Evolutionary conservation across 371 early-diverging fungal species (phyloP).

Genomic region (Enteropsectra breve): DNA sequence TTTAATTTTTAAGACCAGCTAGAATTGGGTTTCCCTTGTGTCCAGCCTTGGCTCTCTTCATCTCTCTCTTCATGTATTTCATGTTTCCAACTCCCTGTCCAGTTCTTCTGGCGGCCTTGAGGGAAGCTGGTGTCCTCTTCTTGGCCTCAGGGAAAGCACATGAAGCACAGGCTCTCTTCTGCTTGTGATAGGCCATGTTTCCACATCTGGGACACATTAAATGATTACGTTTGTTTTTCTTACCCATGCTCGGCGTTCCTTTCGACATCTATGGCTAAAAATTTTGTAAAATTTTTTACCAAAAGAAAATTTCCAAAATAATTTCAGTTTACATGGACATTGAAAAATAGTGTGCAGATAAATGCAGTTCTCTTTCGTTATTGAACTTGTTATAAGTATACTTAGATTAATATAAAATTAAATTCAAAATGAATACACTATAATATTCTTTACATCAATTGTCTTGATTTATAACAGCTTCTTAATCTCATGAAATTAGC

Average conservation of each 20-base stretch:
- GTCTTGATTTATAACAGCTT: too few relatives aligned
- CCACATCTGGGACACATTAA: constrained; percentile 93
- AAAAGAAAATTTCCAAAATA: too few relatives aligned
- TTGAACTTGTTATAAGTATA: too few relatives aligned
- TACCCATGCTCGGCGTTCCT: constrained; percentile 98
- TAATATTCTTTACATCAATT: too few relatives aligned
- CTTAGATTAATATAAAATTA: too few relatives aligned
- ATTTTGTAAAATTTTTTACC: too few relatives aligned
- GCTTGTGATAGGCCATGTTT: constrained; percentile 90
- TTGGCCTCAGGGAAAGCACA: constrained; percentile 97
- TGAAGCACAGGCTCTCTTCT: constrained; percentile 93
- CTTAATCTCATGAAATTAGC: too few relatives aligned
- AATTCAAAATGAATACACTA: too few relatives aligned
- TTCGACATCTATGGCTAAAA: too few relatives aligned
- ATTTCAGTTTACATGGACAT: too few relatives aligned
- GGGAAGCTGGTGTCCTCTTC: constrained; percentile 77
- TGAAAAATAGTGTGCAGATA: too few relatives aligned
- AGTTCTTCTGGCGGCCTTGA: constrained; percentile 88
- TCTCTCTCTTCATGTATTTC: constrained; percentile 73
- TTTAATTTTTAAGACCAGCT: constrained; percentile 28
- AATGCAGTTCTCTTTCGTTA: too few relatives aligned
- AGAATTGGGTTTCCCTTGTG: constrained; percentile 34
- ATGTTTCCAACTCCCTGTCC: constrained; percentile 95
- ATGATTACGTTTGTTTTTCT: constrained; percentile 96
- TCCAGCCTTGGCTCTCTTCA: constrained; percentile 26